phyloP scores from a whole-genome alignment of 345 rosid genomes.

The Kandelia obovata region DNA sequence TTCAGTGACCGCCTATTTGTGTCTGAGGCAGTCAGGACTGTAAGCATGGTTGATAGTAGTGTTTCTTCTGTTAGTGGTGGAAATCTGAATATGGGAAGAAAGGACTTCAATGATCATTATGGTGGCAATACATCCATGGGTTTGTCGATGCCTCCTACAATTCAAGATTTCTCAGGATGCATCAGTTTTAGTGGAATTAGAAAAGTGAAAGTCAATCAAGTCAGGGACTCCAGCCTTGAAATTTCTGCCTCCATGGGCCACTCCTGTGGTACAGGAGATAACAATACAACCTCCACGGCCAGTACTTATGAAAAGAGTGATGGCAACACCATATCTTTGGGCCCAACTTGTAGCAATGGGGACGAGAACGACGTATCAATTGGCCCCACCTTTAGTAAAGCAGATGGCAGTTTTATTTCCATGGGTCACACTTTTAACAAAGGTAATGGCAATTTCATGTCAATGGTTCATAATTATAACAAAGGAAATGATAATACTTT shows the following conservation, averaged over 20 bases:
- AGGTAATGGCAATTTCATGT: constrained; percentile 34
- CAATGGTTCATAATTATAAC: constrained; percentile 34
- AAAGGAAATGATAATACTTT: constrained; percentile 33
- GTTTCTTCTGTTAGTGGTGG: constrained; percentile 31
- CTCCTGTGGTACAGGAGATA: constrained; percentile 29
- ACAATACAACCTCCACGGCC: constrained; percentile 22
- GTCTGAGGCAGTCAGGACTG: constrained; percentile 31
- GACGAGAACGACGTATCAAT: constrained; percentile 24
- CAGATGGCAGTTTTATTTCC: constrained; percentile 23
- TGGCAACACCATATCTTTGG: constrained; percentile 21
- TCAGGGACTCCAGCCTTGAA: constrained; percentile 34
- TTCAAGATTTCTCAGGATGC: constrained; percentile 41
- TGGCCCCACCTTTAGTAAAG: constrained; percentile 25
- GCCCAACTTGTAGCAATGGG: constrained; percentile 19
- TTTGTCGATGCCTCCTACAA: constrained; percentile 39
- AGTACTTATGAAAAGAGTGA: constrained; percentile 27
- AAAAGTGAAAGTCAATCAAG: constrained; percentile 53
- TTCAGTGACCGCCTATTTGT: constrained; percentile 43
- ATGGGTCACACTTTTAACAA: constrained; percentile 19
- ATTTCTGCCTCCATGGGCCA: constrained; percentile 30
- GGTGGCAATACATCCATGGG: constrained; percentile 30
- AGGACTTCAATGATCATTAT: constrained; percentile 38
- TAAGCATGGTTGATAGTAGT: constrained; percentile 39
- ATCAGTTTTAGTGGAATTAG: constrained; percentile 43
- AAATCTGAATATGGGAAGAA: constrained; percentile 40